phyloP scores from a whole-genome alignment of 129 eudicot genomes.

The carrot (Daucus carota) region DH1_v3.0 NC_030383.2:8094501-8095000 shows the following conservation, averaged over 20 bases:
- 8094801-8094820: neutral
- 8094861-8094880: neutral
- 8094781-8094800: neutral
- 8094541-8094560: slow-evolving; percentile 78
- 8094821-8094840: neutral
- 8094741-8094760: neutral
- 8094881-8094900: neutral
- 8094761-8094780: neutral
- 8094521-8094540: slow-evolving; percentile 72
- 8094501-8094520: slow-evolving; percentile 65
- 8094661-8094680: slow-evolving; percentile 82
- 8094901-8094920: neutral
- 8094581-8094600: slow-evolving; percentile 95
- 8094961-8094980: neutral
- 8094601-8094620: slow-evolving; percentile 87
- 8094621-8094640: slow-evolving; percentile 93
- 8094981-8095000: neutral
- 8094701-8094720: slow-evolving; percentile 50
- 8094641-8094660: slow-evolving; percentile 49
- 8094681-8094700: slow-evolving; percentile 93
- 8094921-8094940: neutral
- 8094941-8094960: neutral
- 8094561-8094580: slow-evolving; percentile 92
- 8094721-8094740: neutral
- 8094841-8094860: neutral